A percentile compares a stretch with the other conserved stretches of the same genome.
Evolutionary conservation across 73 alveolate genomes (phyloP).

Genomic region (Paramecium tetraurelia): DNA sequence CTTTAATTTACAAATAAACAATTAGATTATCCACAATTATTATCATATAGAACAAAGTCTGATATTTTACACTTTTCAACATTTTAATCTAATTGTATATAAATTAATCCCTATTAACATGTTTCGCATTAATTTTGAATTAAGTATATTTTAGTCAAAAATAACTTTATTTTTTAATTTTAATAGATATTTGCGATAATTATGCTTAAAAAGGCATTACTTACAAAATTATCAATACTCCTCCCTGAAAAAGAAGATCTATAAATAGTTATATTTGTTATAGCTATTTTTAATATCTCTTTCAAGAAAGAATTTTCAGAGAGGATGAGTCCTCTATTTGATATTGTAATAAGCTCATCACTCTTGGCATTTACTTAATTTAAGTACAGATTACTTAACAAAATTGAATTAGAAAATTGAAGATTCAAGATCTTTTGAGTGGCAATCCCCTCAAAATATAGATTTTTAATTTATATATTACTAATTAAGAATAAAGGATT

Average conservation of each 20-base stretch:
- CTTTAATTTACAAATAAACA: background rate
- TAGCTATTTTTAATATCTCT: background rate
- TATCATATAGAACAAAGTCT: background rate
- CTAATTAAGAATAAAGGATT: background rate
- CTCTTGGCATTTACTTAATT: background rate
- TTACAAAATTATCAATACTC: background rate
- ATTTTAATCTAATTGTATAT: background rate
- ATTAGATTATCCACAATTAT: background rate
- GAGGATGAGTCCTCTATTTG: background rate
- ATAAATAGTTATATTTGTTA: background rate
- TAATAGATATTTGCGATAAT: background rate
- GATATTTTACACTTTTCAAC: background rate
- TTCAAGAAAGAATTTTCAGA: background rate
- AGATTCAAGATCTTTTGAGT: background rate
- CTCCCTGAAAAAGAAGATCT: background rate
- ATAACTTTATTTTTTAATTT: background rate
- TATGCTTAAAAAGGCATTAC: background rate
- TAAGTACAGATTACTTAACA: background rate
- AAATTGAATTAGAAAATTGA: background rate
- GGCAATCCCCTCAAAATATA: background rate
- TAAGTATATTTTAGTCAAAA: background rate
- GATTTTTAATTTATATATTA: background rate
- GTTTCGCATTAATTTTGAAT: background rate
- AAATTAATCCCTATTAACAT: background rate
- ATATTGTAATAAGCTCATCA: background rate